A percentile compares a stretch with the other conserved stretches of the same genome.
phyloP scores from a whole-genome alignment of 345 rosid species.

The Rhodomyrtus tomentosa region DNA sequence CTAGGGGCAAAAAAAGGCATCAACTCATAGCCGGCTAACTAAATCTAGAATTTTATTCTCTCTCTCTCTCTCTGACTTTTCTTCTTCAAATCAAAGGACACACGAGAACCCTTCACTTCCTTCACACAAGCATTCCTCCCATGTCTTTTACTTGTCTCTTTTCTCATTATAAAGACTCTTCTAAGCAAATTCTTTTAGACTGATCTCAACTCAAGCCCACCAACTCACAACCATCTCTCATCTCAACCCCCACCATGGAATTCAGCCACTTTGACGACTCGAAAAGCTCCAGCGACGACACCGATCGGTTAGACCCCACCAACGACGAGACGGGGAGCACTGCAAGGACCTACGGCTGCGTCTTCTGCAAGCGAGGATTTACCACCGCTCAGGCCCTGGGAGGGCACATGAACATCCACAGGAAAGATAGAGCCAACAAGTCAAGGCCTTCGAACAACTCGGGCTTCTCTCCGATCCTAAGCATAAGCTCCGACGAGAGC shows the following conservation, averaged over 20 bases:
- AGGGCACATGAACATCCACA: constrained; percentile 92
- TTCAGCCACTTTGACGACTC: constrained; percentile 14
- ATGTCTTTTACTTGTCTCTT: constrained; percentile 18
- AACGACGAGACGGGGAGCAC: constrained; percentile 13
- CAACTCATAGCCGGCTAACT: not conserved
- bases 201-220: not conserved
- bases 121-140: constrained; percentile 1
- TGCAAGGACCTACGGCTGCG: constrained; percentile 47
- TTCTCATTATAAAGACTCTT: constrained; percentile 3
- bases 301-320: constrained; percentile 12
- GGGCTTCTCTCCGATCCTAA: not conserved
- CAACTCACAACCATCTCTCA: not conserved
- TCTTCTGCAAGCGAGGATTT: constrained; percentile 91
- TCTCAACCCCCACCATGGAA: constrained; percentile 14
- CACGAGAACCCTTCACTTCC: not conserved
- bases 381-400: constrained; percentile 93
- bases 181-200: not conserved
- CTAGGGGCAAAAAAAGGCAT: not conserved
- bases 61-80: constrained; percentile 10
- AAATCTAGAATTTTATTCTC: not conserved
- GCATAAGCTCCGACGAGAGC: not conserved
- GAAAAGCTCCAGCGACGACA: constrained; percentile 27
- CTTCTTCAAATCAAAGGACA: not conserved
- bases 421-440: constrained; percentile 62
- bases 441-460: constrained; percentile 5